Conservation (phyloP, 1,284 basidiomycete genomes). For the Sporisorium sorghi region DNA sequence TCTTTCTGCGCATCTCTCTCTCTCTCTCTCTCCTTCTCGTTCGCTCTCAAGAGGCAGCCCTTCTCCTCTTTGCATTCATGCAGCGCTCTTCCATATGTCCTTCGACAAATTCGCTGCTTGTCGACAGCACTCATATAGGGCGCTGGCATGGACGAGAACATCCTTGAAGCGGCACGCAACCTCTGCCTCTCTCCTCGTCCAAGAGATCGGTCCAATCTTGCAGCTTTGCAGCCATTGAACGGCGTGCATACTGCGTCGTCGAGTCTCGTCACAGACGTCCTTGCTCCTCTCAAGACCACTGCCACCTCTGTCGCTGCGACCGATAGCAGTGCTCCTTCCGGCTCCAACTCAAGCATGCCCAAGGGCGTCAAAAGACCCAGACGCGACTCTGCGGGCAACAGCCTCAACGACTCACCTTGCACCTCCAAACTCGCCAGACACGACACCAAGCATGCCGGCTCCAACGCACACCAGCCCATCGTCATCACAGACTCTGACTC, state of each 20-base stretch:
- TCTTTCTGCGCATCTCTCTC: not conserved
- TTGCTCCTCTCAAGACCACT: not conserved
- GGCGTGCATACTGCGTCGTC: not conserved
- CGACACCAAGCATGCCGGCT: not conserved
- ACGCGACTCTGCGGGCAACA: not conserved
- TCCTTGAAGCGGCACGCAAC: constrained; percentile 24
- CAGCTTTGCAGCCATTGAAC: not conserved
- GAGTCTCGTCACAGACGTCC: too few species aligned
- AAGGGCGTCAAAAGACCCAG: constrained; percentile 21
- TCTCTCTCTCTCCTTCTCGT: not conserved
- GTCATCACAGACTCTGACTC: constrained; percentile 33
- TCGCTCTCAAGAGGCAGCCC: not conserved
- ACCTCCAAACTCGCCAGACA: not conserved
- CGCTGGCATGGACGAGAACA: constrained; percentile 30
- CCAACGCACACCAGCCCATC: constrained; percentile 11
- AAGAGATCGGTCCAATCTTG: not conserved
- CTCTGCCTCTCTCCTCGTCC: constrained; percentile 33
- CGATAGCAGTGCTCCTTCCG: not conserved
- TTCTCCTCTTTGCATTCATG: not conserved
- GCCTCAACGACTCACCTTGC: not conserved
- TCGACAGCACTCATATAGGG: not conserved
- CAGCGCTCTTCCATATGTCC: constrained; percentile 1
- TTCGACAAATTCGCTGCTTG: not conserved
- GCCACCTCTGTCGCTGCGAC: not conserved
- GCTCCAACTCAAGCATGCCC: constrained; percentile 6